Base-by-base conservation (phyloP, 805 yeast genomes). In the Lipomyces spencermartinsiae region DNA sequence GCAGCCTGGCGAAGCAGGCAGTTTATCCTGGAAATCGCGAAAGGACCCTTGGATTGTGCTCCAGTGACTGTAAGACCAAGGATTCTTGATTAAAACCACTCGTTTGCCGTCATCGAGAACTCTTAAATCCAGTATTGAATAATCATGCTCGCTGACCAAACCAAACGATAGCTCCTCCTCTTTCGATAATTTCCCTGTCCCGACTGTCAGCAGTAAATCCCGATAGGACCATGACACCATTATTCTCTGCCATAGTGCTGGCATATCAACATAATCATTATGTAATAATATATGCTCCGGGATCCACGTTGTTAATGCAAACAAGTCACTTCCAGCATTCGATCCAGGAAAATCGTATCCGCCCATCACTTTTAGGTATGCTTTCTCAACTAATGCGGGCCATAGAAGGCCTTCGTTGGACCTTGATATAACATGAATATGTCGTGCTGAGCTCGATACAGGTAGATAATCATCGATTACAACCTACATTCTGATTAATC, bases 311-410 rank as follows among this genome's bases (percentile, higher is more conserved):
- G 87, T 81, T 1, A 93, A 71, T 55, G 86, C 77, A 73, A 80
- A 91, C 0, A 90, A 84, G 74, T 91, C 97, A 14, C 83, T 80
- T 1, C 90, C 89, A 74, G 91, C 86, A 75, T 92, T 91, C 0
- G 97, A 91, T 0, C 97, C 97, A 0, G 76, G 74, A 59, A 87
- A 85, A n/a, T 80, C 80, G 73, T 89, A 89, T 2, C 92, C 89
- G 0, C 87, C 86, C 78, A 83, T 77, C 0, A 89, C 76, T 72
- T 86, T 85, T 67, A 92, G 79, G 74, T 86, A 90, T 0, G 96
- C 95, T 73, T 90, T 88, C 76, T 93, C 97, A 0, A 91, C 71
- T n/a, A 91, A 72, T 0, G 91, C 89, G 0, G 93, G 93, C 90
- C 92, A 63, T 4, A 76, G 72, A 2, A 85, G 71, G 0, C 69